Evolutionary conservation across 768 basidiomycete genomes (phyloP).

Genomic region (Lyophyllum atratum): DNA sequence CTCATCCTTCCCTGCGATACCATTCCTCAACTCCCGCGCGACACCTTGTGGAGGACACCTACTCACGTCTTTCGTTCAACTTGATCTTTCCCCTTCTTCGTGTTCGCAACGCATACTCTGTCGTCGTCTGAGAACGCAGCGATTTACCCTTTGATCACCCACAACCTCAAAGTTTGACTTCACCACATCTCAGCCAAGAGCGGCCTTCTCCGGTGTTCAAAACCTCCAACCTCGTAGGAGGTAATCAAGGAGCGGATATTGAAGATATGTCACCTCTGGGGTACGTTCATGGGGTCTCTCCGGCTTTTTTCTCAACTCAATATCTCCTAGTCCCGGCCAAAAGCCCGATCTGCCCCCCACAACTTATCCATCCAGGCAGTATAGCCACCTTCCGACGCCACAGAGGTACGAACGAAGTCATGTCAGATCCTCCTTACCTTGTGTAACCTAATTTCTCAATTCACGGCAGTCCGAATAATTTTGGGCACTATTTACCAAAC

Average conservation of each 20-base stretch:
- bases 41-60: constrained; percentile 15
- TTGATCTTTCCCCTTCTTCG: constrained; percentile 5
- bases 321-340: constrained; percentile 13
- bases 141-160: constrained; percentile 1
- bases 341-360: constrained; percentile 17
- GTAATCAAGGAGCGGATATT: constrained; percentile 1
- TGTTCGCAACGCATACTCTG: constrained; percentile 9
- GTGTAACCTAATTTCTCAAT: background rate
- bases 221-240: constrained; percentile 3
- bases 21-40: constrained; percentile 7
- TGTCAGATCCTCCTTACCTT: background rate
- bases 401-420: constrained; percentile 19
- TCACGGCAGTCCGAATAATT: constrained; percentile 26
- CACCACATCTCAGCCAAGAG: constrained; percentile 5
- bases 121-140: constrained; percentile 3
- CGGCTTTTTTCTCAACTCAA: background rate
- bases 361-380: constrained; percentile 25
- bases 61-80: constrained; percentile 3
- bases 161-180: background rate
- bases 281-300: constrained; percentile 10
- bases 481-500: constrained; percentile 26
- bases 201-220: constrained; percentile 8
- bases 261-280: constrained; percentile 9
- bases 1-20: constrained; percentile 11
- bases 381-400: constrained; percentile 38